These are phyloP conservation scores for Pyrus pyrifolia DNA, from an alignment of 306 rosid species.

Conservation along the genomic window DNA sequence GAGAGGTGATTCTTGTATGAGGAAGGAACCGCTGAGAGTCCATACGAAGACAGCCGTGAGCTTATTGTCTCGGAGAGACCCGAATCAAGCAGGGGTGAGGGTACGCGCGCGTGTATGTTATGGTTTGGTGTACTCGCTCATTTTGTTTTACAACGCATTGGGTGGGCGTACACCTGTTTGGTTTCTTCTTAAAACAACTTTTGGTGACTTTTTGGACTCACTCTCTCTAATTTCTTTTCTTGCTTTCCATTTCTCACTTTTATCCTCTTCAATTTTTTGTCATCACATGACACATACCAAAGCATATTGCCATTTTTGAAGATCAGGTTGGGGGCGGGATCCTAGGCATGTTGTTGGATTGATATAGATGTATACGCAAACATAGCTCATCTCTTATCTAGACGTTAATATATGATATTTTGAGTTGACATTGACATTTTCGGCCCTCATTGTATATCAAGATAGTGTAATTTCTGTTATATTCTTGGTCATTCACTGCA, in stretches of 20 bases:
- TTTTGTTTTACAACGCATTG: slow-evolving; percentile 17
- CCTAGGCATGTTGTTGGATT: background rate
- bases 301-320: background rate
- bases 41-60: slow-evolving; percentile 14
- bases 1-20: background rate
- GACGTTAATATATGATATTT: no score
- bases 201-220: background rate
- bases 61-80: background rate
- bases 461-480: no score
- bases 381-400: no score
- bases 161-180: slow-evolving; percentile 12
- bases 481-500: no score
- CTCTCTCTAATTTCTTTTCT: background rate
- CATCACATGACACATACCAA: background rate
- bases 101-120: slow-evolving; percentile 14
- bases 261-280: background rate
- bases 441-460: background rate
- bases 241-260: no score
- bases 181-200: slow-evolving; percentile 26
- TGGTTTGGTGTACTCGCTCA: slow-evolving; percentile 13
- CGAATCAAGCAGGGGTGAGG: background rate
- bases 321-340: background rate
- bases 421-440: no score
- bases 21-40: slow-evolving; percentile 7
- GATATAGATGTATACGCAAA: no score